Base-by-base conservation (phyloP, 2,329 filamentous ascomycete species). In the Pseudocercospora eumusae region DNA sequence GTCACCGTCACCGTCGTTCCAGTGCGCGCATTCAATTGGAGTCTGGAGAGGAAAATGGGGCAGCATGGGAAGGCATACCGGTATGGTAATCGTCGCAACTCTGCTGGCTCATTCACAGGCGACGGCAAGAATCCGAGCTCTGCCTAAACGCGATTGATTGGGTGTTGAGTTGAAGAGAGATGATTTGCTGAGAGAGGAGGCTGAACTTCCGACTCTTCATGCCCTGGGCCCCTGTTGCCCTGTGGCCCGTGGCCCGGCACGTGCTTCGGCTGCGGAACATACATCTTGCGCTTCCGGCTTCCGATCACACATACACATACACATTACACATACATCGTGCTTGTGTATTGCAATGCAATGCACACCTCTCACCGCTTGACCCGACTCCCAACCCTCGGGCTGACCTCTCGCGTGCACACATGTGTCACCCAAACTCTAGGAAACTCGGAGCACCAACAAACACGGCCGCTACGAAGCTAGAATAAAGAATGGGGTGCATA, bases 51-150 rank as follows among this genome's bases (percentile, higher is more conserved):
- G n/a, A 40, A 31, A 31, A 40, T 5, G 52, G 44, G 13, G n/a
- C 47, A 42, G 50, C 13, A 56, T 52, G 58, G 59, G 47, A 56
- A 56, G 56, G 59, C 50, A 44, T 49, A 56, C 56, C 55, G 40
- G 42, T 52, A 42, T 61, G n/a, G n/a, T n/a, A n/a, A n/a, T n/a
- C 47, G 57, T 49, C 56, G 56, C 59, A 57, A 57, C 33, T 13
- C 50, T 52, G 57, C 60, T 28, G 28, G n/a, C 28, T 54, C 15
- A 20, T 52, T 52, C 28, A 52, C 60, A 45, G 44, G 49, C 52
- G 60, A 62, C 49, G 59, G 28, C 42, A 33, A 44, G 44, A 18
- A 25, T 28, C 27, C 27, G 47, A 54, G 57, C 53, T 59, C 54
- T 49, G 56, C n/a, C 33, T 31, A n/a, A 25, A 53, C n/a, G 49